Base-by-base conservation (phyloP, 768 basidiomycete genomes). In the Tulasnella sp. region DNA sequence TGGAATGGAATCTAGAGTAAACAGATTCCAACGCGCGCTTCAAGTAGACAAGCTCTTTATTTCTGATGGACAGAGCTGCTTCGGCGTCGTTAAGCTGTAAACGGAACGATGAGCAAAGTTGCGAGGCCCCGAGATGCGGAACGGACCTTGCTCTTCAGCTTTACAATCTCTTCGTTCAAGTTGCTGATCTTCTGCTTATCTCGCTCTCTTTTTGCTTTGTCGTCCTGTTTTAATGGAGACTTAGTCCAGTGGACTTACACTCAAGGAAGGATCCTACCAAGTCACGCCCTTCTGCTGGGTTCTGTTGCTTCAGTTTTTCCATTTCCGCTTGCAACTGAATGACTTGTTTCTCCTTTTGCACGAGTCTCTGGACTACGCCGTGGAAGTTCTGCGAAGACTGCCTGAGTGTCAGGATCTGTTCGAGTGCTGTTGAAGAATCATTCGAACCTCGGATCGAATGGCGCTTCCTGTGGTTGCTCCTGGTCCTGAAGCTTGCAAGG, bases 21-120 rank as follows among this genome's bases (percentile, higher is more conserved):
- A 97, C 93, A 9, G 94, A 93, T 85, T 96, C 94, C 50, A 98
- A 87, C n/a, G 95, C 93, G 20, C 93, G 92, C 84, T 95, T 95
- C 54, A 96, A 89, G 83, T 93, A 94, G 0, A 89, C 82, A 46
- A 93, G 88, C 79, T 96, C 93, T 84, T 95, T 96, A 82, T 93
- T 90, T 83, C 92, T 93, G 78, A 87, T 86, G 5, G 85, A 85
- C 3, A 91, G 72, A 3, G 85, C 82, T 5, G 83, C 85, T 69
- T 91, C 91, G 75, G 91, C 85, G 69, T 92, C 91, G 3, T 85
- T 85, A 72, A 88, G 88, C 93, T 96, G 83, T 0, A 48, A 20
- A 58, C 50, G 28, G 1, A 14, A 20, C 31, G 1, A 5, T 69
- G 12, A 31, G 54, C 8, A 69, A 69, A 28, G 14, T 16, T 41